These are phyloP conservation scores for Trichosporon faecale DNA, from an alignment of 1,284 basidiomycete species.

Conservation along the genomic window DNA sequence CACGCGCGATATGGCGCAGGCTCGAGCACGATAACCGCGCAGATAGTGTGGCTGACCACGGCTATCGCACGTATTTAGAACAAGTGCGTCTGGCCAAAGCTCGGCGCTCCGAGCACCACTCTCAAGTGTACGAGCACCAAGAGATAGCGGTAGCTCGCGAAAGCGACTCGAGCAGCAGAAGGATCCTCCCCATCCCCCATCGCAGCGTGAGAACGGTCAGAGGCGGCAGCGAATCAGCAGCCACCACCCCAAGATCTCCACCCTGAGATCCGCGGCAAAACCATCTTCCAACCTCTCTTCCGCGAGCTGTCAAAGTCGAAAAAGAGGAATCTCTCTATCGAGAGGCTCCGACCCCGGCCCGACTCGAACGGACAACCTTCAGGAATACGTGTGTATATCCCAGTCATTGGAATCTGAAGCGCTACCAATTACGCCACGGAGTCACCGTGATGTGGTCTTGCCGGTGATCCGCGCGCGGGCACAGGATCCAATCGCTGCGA, in stretches of 20 bases:
- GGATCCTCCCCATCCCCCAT: not conserved
- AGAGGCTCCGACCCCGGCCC: slow-evolving; percentile 11
- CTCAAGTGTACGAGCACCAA: not conserved
- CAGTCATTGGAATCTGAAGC: slow-evolving; percentile 11
- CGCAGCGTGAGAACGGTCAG: not conserved
- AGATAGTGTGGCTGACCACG: not conserved
- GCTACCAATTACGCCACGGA: slow-evolving; percentile 12
- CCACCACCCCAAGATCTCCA: not conserved
- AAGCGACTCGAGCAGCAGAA: too few relatives aligned
- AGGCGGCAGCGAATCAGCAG: not conserved
- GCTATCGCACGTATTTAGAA: not conserved
- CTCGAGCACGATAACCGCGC: not conserved
- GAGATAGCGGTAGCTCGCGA: not conserved
- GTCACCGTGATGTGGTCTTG: slow-evolving; percentile 1
- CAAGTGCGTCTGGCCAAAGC: not conserved
- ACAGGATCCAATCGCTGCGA: too few relatives aligned
- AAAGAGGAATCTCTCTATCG: slow-evolving; percentile 12
- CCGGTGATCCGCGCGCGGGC: not conserved
- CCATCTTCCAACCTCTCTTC: not conserved
- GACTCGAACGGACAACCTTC: slow-evolving; percentile 12
- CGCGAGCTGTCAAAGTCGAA: not conserved
- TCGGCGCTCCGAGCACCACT: not conserved
- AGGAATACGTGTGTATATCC: slow-evolving; percentile 7
- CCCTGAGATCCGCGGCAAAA: not conserved
- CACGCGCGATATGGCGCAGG: not conserved